Evolutionary conservation across 306 rosid species (phyloP).

Genomic region (Ammopiptanthus mongolicus): DNA sequence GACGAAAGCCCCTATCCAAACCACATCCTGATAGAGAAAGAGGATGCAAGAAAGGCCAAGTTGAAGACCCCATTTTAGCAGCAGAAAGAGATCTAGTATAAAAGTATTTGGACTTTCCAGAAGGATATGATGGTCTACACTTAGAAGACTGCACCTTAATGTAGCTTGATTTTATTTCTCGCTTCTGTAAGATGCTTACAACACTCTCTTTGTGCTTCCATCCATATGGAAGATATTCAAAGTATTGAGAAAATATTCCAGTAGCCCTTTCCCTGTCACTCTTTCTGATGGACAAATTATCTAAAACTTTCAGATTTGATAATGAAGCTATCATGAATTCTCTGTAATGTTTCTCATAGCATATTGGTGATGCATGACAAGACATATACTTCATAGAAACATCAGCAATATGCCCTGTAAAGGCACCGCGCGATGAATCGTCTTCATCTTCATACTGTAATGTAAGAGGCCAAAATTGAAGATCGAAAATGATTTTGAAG

Average conservation of each 20-base stretch:
- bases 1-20: constrained; percentile 57
- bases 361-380: constrained; percentile 72
- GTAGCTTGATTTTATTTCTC: constrained; percentile 59
- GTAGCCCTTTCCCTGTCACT: constrained; percentile 61
- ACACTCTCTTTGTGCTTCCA: constrained; percentile 63
- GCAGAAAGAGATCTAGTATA: constrained; percentile 74
- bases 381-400: constrained; percentile 50
- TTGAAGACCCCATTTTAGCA: constrained; percentile 70
- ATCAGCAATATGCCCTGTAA: constrained; percentile 37
- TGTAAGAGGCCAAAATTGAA: constrained; percentile 29
- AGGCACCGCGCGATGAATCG: constrained; percentile 31
- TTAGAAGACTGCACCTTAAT: constrained; percentile 27
- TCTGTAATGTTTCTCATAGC: constrained; percentile 71
- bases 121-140: constrained; percentile 30
- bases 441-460: constrained; percentile 41
- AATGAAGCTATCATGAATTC: constrained; percentile 77
- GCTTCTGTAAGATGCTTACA: constrained; percentile 54
- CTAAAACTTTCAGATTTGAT: constrained; percentile 57
- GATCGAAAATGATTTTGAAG: constrained; percentile 4
- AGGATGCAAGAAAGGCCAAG: constrained; percentile 71
- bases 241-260: constrained; percentile 43
- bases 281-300: constrained; percentile 53
- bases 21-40: constrained; percentile 46
- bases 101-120: constrained; percentile 47
- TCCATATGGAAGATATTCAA: constrained; percentile 66